A percentile compares a stretch with the other conserved stretches of the same genome.
Evolutionary conservation across 306 rosid genomes (phyloP).

Genomic region (Glycine tomentella): DNA sequence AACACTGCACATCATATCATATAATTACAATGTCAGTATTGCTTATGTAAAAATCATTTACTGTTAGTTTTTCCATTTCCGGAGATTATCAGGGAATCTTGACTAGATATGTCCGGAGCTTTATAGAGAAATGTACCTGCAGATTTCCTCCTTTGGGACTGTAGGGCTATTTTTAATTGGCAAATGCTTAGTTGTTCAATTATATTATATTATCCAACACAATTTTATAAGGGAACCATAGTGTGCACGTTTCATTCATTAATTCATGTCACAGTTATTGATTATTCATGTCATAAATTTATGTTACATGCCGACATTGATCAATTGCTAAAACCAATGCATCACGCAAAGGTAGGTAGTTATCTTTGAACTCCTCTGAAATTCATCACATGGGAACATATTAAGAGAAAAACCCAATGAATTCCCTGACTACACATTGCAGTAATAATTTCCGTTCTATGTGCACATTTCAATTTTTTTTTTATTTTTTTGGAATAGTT

Average conservation of each 20-base stretch:
- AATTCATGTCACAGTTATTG: not conserved
- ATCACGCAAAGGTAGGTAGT: not conserved
- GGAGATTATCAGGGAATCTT: slow-evolving; percentile 42
- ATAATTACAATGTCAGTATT: not conserved
- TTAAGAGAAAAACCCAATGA: slow-evolving; percentile 14
- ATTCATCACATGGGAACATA: slow-evolving; percentile 4
- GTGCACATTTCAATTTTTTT: not conserved
- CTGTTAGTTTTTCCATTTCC: not conserved
- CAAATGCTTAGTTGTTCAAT: slow-evolving; percentile 44
- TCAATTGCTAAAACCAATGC: slow-evolving; percentile 43
- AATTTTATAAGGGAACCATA: slow-evolving; percentile 23
- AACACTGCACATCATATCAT: slow-evolving; percentile 4
- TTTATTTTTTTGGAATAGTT: not conserved
- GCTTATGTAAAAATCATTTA: not conserved
- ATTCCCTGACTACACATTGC: not conserved
- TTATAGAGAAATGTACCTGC: not conserved
- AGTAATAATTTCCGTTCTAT: slow-evolving; percentile 9
- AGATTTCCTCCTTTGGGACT: slow-evolving; percentile 19
- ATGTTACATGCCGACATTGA: slow-evolving; percentile 37
- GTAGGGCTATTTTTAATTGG: slow-evolving; percentile 14
- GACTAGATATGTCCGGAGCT: slow-evolving; percentile 36
- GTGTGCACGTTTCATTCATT: slow-evolving; percentile 51
- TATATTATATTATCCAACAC: slow-evolving; percentile 30
- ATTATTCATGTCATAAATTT: slow-evolving; percentile 26
- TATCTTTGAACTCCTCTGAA: not conserved